Percentiles rank a stretch among this genome's conserved stretches.
phyloP scores from a whole-genome alignment of 1,139 yeast species.

The Candida labiduridarum region DNA sequence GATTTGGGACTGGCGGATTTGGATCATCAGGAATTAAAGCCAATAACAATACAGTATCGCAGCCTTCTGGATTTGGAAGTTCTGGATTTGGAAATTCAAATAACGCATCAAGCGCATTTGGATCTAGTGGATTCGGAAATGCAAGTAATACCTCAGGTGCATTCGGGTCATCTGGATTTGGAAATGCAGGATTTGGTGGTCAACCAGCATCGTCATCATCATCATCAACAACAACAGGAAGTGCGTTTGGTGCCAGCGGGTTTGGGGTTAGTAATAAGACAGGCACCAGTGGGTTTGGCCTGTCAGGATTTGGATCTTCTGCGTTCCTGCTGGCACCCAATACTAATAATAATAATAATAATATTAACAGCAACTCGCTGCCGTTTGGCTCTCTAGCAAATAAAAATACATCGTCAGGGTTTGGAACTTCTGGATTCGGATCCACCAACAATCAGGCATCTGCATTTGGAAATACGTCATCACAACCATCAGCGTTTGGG shows the following conservation, averaged over 20 bases:
- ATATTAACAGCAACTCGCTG: neutral
- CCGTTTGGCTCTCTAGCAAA: conserved; percentile 10
- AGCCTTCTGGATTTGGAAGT: neutral
- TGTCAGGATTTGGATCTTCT: conserved; percentile 7
- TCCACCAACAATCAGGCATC: conserved; percentile 6
- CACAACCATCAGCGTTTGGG: conserved; percentile 11
- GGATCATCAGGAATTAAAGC: conserved; percentile 9
- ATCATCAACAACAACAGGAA: conserved; percentile 4
- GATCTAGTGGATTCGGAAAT: conserved; percentile 3
- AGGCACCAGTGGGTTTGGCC: conserved; percentile 12
- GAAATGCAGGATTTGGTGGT: conserved; percentile 10
- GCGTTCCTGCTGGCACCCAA: conserved; percentile 2
- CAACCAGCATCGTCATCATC: conserved; percentile 1
- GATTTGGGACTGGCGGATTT: conserved; percentile 11
- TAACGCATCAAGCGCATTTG: neutral
- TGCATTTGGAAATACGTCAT: conserved; percentile 8
- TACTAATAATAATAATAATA: neutral
- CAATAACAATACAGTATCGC: neutral
- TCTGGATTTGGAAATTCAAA: no score
- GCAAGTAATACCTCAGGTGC: neutral
- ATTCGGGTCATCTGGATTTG: conserved; percentile 1
- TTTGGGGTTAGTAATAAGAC: conserved; percentile 12
- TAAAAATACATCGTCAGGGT: conserved; percentile 9
- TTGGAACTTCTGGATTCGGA: conserved; percentile 11
- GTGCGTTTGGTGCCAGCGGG: neutral